Conservation (phyloP, 805 yeast genomes). For the Zygosaccharomyces pseudorouxii region DNA sequence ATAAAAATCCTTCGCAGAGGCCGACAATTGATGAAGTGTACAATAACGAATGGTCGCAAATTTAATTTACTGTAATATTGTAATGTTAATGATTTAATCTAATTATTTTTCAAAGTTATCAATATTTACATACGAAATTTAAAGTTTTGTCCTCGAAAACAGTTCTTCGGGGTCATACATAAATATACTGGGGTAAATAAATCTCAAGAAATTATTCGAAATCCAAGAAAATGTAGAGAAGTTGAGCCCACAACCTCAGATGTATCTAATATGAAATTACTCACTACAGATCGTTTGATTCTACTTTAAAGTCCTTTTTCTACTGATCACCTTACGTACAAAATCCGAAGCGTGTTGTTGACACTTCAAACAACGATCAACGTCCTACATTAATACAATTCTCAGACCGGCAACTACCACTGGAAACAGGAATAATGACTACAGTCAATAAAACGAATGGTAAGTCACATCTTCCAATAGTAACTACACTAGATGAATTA, state of each 20-base stretch:
- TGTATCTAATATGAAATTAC: too few species aligned
- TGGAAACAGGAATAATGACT: neutral
- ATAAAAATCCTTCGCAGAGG: slow-evolving; percentile 60
- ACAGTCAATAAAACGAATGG: slow-evolving; percentile 9
- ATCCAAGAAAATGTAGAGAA: too few species aligned
- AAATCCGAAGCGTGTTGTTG: neutral
- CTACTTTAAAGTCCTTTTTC: neutral
- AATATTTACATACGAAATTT: neutral
- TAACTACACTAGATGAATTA: slow-evolving; percentile 19
- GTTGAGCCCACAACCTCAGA: too few species aligned
- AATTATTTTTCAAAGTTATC: neutral
- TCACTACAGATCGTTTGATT: neutral
- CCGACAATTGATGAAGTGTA: slow-evolving; percentile 71
- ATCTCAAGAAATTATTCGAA: too few species aligned
- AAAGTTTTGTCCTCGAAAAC: neutral
- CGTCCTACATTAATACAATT: neutral
- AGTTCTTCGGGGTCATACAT: too few species aligned
- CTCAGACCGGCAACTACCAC: neutral
- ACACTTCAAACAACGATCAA: neutral
- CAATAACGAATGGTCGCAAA: slow-evolving; percentile 63
- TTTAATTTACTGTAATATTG: slow-evolving; percentile 10
- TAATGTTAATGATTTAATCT: neutral
- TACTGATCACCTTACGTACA: neutral
- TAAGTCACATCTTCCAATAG: slow-evolving; percentile 2
- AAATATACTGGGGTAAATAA: too few species aligned